Evolutionary conservation across 2,329 filamentous ascomycete genomes (phyloP), one percentile per base, ranked within the genome.

Genomic region (Epichloe coenophiala): DNA sequence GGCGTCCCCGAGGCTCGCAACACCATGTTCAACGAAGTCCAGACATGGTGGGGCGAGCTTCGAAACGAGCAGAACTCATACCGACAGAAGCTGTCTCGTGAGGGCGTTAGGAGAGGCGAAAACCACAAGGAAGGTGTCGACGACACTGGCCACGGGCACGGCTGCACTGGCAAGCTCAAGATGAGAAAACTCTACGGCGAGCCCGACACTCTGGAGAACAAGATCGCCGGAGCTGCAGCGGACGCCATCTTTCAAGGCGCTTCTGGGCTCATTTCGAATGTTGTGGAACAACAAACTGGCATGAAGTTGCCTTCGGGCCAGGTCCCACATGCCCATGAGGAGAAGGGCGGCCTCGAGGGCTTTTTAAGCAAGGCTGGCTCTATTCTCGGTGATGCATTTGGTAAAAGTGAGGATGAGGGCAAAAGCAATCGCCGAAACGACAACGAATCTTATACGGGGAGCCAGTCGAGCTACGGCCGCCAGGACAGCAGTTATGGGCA

Each of bases 71-170:
- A 81, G 52, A 71, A 86, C 13, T 78, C 80, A 36, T 80, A 93
- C 55, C 83, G 88, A 50, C 68, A 75, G 48, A 85, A 89, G 68
- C 76, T 96, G 44, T 87, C 83, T 59, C 82, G 88, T 17, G 74
- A 84, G 0, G 90, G 91, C 52, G 88, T 96, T 47, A 65, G 81
- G 63, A 73, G 79, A 45, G 86, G 86, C 15, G 75, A 83, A 54
- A 96, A 96, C 67, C 90, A 96, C 70, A 91, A 88, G 66, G 82
- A 88, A 59, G 88, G 87, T 31, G 84, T 91, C 11, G 70, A 88
- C 15, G 89, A 96, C 65, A 83, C 78, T 48, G 90, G 90, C 5
- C 88, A 90, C 62, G 86, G 86, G 12, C 88, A 95, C 63, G 88
- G 88, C 48, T 95, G 88, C 61, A 73, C 70, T 54, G 82, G 86